A percentile compares a stretch with the other conserved stretches of the same genome.
Evolutionary conservation across 306 rosid genomes (phyloP).

Genomic region (Sphenostylis stenocarpa): DNA sequence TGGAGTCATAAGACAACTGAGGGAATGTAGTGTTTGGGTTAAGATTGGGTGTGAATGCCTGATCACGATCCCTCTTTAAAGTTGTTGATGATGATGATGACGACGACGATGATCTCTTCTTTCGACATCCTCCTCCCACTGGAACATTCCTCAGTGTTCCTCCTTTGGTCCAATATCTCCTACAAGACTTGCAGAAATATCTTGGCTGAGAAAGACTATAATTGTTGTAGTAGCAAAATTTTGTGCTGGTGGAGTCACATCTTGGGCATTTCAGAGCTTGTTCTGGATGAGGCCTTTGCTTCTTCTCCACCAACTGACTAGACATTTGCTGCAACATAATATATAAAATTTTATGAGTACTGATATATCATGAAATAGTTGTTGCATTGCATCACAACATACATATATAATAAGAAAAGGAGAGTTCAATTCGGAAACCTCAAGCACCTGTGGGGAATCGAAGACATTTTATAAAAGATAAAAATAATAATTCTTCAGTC

Average conservation of each 20-base stretch:
- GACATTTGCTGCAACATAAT: slow-evolving; percentile 66
- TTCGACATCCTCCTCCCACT: slow-evolving; percentile 96
- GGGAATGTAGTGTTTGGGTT: slow-evolving; percentile 44
- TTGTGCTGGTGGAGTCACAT: slow-evolving; percentile 89
- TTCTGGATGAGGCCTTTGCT: slow-evolving; percentile 75
- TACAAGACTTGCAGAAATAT: slow-evolving; percentile 91
- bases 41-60: slow-evolving; percentile 47
- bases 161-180: slow-evolving; percentile 98
- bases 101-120: slow-evolving; percentile 71
- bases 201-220: slow-evolving; percentile 93
- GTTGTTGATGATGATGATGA: slow-evolving; percentile 56
- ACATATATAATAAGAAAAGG: neutral
- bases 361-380: neutral
- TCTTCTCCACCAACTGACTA: slow-evolving; percentile 57
- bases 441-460: too few species aligned
- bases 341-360: neutral
- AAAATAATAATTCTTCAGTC: too few species aligned
- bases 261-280: slow-evolving; percentile 89
- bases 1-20: slow-evolving; percentile 48
- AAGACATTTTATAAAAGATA: too few species aligned
- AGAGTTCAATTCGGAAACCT: neutral
- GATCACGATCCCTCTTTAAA: slow-evolving; percentile 45
- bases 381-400: neutral
- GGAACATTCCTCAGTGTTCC: slow-evolving; percentile 96
- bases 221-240: slow-evolving; percentile 96